Conservation (phyloP, 1,284 basidiomycete species). For the Grifola frondosa region DNA sequence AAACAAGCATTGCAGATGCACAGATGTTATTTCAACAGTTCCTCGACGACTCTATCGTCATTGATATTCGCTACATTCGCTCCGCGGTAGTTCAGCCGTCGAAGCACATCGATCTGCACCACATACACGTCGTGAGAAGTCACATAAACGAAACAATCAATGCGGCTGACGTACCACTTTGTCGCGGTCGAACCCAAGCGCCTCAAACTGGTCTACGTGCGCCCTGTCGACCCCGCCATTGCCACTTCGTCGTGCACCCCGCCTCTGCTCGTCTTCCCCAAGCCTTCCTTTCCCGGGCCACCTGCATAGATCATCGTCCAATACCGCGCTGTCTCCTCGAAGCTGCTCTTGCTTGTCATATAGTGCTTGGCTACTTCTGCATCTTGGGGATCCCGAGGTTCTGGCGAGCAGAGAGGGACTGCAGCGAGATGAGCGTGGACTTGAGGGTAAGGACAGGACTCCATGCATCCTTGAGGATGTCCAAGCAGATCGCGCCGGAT, state of each 20-base stretch:
- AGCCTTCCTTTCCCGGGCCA: constrained; percentile 49
- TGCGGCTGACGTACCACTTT: constrained; percentile 66
- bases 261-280: constrained; percentile 24
- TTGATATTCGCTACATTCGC: constrained; percentile 59
- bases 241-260: constrained; percentile 57
- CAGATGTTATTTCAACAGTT: constrained; percentile 45
- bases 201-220: constrained; percentile 74
- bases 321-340: constrained; percentile 91
- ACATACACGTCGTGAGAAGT: neutral
- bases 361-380: constrained; percentile 98
- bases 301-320: constrained; percentile 93
- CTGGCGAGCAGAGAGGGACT: constrained; percentile 95
- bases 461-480: constrained; percentile 91
- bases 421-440: constrained; percentile 94
- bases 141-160: neutral
- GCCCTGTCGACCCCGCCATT: constrained; percentile 72
- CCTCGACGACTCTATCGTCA: constrained; percentile 60
- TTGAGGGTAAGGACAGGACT: constrained; percentile 93
- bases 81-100: constrained; percentile 90
- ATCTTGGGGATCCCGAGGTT: constrained; percentile 97
- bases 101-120: constrained; percentile 80
- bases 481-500: constrained; percentile 89
- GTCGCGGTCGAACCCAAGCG: constrained; percentile 67
- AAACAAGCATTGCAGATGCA: neutral
- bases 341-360: constrained; percentile 81